Conservation (phyloP, 1,284 basidiomycete genomes). For the Pascua guehoae region DNA sequence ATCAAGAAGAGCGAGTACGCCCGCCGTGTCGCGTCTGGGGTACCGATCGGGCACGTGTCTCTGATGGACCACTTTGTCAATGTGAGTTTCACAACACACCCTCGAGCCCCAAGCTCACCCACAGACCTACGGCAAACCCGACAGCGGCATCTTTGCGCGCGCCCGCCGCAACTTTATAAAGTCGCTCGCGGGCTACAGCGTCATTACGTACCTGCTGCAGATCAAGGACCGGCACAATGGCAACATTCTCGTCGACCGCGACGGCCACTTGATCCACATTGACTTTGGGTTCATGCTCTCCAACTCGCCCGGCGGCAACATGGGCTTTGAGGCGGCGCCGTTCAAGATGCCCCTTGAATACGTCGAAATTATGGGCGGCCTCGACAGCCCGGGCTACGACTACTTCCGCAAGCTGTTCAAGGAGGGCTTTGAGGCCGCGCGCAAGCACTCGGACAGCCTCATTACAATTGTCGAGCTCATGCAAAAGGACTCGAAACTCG, state of each 20-base stretch:
- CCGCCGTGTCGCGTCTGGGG: slow-evolving; percentile 71
- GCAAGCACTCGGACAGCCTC: slow-evolving; percentile 96
- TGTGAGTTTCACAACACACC: slow-evolving; percentile 52
- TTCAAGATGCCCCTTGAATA: slow-evolving; percentile 96
- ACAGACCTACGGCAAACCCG: slow-evolving; percentile 84
- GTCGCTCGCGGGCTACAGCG: slow-evolving; percentile 90
- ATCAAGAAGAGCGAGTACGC: slow-evolving; percentile 99
- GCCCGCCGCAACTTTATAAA: slow-evolving; percentile 90
- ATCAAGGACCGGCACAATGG: slow-evolving; percentile 99
- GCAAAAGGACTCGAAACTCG: slow-evolving; percentile 92
- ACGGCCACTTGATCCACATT: slow-evolving; percentile 79
- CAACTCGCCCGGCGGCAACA: slow-evolving; percentile 87
- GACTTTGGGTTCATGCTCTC: slow-evolving; percentile 99
- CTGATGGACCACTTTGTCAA: slow-evolving; percentile 84
- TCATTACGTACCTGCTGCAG: slow-evolving; percentile 92
- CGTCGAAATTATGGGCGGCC: slow-evolving; percentile 90
- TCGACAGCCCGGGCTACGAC: slow-evolving; percentile 68
- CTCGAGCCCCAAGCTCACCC: background rate
- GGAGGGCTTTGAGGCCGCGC: slow-evolving; percentile 85
- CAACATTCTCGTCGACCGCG: slow-evolving; percentile 92
- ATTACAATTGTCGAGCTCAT: slow-evolving; percentile 94
- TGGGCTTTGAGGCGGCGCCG: slow-evolving; percentile 97
- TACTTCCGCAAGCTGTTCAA: slow-evolving; percentile 87
- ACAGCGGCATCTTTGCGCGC: slow-evolving; percentile 75
- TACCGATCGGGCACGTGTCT: slow-evolving; percentile 72